Evolutionary conservation across 768 basidiomycete species (phyloP), one percentile per base, ranked within the genome.

Genomic region (Hygrocybe coccinea): DNA sequence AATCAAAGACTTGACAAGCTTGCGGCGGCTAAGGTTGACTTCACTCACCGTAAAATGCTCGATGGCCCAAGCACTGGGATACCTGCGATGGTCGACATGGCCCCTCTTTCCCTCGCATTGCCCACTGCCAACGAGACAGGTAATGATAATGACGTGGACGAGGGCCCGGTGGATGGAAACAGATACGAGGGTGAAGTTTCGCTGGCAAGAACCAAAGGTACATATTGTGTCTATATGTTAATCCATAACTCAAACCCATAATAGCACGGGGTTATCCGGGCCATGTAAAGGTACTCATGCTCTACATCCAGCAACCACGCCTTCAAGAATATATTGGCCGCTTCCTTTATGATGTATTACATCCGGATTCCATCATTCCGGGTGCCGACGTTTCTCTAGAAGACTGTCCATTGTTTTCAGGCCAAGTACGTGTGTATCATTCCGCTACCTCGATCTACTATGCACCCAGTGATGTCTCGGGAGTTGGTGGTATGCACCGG

Each of bases 261-360:
- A 29, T 8, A 29, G n/a, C n/a, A 33, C n/a, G 24, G 4, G 19
- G 24, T 25, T 21, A 45, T 45, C 22, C 14, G 14, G 22, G 45
- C 17, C n/a, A 46, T 21, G 12, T 14, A 10, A 52, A 29, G 29
- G 29, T 29, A 29, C 29, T 29, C 8, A 29, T 29, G 29, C 29
- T 29, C 29, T 29, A 29, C 29, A 29, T 29, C 29, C 29, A 29
- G 29, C 29, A 29, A 29, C 29, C 39, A 17, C 11, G 44, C 8
- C 62, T 72, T 19, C 59, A 52, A 0, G 19, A 53, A 5, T 60
- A 66, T 15, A 53, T 64, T 2, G 56, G 56, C n/a, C 64, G 56
- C 3, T 71, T 69, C 46, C 61, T 73, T 19, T 64, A 62, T 35
- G 58, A 62, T 10, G 58, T 65, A 46, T 29, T 24, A 29, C 35